These are phyloP conservation scores for Boletales sp. DNA, from an alignment of 768 basidiomycete species.

Conservation along the genomic window DNA sequence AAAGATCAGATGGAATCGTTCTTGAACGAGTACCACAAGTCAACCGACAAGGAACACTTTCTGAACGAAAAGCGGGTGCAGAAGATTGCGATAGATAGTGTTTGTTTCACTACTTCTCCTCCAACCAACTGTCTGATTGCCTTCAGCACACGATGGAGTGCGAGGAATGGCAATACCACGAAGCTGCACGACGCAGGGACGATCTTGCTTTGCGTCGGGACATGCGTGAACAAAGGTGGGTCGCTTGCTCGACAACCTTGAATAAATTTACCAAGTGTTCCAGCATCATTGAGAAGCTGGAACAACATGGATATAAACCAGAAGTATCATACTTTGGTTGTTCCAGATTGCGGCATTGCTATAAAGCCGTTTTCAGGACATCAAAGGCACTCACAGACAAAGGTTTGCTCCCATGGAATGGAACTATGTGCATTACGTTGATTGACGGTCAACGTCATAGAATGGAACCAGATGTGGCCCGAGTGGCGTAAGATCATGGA, in stretches of 20 bases:
- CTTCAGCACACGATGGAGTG: constrained; percentile 6
- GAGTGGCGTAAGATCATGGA: background rate
- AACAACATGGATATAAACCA: constrained; percentile 1
- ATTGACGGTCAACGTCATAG: background rate
- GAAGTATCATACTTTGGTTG: background rate
- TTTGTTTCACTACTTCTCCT: background rate
- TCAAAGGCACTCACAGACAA: constrained; percentile 3
- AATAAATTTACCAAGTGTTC: background rate
- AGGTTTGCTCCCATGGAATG: background rate
- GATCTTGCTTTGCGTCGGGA: background rate
- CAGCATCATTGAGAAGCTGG: constrained; percentile 9
- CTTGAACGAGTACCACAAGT: background rate
- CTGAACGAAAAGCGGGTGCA: background rate
- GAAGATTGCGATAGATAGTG: background rate
- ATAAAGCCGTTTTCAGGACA: background rate
- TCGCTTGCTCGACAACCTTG: background rate
- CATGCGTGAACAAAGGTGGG: background rate
- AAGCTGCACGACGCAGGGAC: background rate
- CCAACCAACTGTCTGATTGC: background rate
- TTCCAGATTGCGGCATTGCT: background rate
- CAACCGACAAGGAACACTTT: constrained; percentile 1
- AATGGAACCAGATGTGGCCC: constrained; percentile 12
- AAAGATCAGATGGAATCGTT: constrained; percentile 10
- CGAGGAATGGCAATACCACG: background rate
- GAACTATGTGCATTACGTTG: too few relatives aligned